A percentile compares a stretch with the other conserved stretches of the same genome.
phyloP scores from a whole-genome alignment of 495 filamentous ascomycete genomes.

The Aspergillus cavernicola region DNA sequence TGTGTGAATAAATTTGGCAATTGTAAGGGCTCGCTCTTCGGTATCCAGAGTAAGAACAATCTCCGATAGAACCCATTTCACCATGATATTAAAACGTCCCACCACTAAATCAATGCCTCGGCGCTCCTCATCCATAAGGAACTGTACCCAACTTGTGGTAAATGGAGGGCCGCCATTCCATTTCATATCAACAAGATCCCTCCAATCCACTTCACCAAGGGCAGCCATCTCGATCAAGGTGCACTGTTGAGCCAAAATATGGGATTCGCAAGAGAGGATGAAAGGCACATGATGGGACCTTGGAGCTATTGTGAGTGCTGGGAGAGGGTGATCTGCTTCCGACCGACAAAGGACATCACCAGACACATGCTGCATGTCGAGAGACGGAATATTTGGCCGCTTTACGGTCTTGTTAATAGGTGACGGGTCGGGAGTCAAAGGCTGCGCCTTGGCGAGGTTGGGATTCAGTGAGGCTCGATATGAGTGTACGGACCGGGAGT shows the following conservation, averaged over 20 bases:
- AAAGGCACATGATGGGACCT: slow-evolving; percentile 74
- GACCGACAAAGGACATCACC: slow-evolving; percentile 37
- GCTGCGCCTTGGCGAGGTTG: slow-evolving; percentile 39
- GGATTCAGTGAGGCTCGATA: slow-evolving; percentile 37
- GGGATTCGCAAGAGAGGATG: slow-evolving; percentile 85
- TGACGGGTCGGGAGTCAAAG: slow-evolving; percentile 51
- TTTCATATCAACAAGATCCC: slow-evolving; percentile 89
- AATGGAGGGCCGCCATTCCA: slow-evolving; percentile 73
- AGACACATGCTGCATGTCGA: slow-evolving; percentile 34
- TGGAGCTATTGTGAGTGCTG: slow-evolving; percentile 7
- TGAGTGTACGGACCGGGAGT: slow-evolving; percentile 48
- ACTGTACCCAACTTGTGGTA: slow-evolving; percentile 82
- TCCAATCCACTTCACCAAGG: slow-evolving; percentile 95
- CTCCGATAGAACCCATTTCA: slow-evolving; percentile 95
- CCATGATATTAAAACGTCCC: slow-evolving; percentile 94
- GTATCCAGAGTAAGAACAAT: slow-evolving; percentile 78
- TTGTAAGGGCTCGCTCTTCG: slow-evolving; percentile 75
- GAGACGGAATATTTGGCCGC: slow-evolving; percentile 14
- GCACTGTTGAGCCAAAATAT: slow-evolving; percentile 86
- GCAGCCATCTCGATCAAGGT: slow-evolving; percentile 96
- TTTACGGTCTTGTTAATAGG: slow-evolving; percentile 29
- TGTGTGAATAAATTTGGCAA: slow-evolving; percentile 91
- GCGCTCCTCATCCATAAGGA: slow-evolving; percentile 74
- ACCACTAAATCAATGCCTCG: slow-evolving; percentile 94
- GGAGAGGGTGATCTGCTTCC: slow-evolving; percentile 24